Percentiles rank a stretch among this genome's conserved stretches.
These are phyloP conservation scores for Globisporangium viniferum DNA, from an alignment of 352 stramenopile species.

Conservation along the genomic window DNA sequence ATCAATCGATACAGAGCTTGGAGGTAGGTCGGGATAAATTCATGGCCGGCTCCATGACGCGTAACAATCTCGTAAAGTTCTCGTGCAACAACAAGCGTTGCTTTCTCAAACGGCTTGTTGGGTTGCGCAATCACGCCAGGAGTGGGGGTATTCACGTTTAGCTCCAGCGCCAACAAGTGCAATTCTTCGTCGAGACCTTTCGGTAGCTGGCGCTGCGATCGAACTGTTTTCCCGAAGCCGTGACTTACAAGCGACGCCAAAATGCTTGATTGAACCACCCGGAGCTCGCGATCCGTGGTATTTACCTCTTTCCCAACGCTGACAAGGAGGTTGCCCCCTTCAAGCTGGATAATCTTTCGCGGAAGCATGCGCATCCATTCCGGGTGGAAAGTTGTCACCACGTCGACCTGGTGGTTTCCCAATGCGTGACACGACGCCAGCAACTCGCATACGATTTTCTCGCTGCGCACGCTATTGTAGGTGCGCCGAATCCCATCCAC, in stretches of 20 bases:
- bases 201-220: conserved; percentile 58
- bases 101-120: conserved; percentile 79
- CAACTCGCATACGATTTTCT: conserved; percentile 77
- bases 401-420: conserved; percentile 64
- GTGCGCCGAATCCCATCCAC: conserved; percentile 69
- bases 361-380: conserved; percentile 72
- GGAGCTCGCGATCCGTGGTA: conserved; percentile 66
- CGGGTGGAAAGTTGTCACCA: conserved; percentile 41
- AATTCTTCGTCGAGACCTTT: conserved; percentile 71
- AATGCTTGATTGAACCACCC: conserved; percentile 59
- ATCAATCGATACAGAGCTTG: conserved; percentile 73
- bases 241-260: conserved; percentile 55
- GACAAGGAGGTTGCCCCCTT: conserved; percentile 56
- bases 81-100: conserved; percentile 53
- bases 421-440: conserved; percentile 71
- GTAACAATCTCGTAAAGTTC: conserved; percentile 70
- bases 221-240: conserved; percentile 60
- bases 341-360: conserved; percentile 64
- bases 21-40: conserved; percentile 72
- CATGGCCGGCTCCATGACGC: conserved; percentile 53
- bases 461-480: conserved; percentile 59
- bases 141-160: conserved; percentile 78
- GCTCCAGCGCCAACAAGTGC: conserved; percentile 65
- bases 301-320: conserved; percentile 35
- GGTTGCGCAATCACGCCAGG: conserved; percentile 67